Conservation (phyloP, 805 yeast genomes). For the Candida suzukii region DNA sequence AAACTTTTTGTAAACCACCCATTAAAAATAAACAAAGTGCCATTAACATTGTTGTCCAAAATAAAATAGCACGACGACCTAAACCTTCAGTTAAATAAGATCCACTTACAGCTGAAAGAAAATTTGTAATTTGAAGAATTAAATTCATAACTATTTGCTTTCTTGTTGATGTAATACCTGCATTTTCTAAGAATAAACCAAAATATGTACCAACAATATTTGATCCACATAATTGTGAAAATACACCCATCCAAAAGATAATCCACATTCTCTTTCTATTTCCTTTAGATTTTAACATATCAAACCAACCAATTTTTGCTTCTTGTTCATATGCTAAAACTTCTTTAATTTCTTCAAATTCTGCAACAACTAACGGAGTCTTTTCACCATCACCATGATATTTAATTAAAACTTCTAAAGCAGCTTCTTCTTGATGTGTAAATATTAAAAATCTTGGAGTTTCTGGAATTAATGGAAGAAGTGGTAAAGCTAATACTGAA, state of each 20-base stretch:
- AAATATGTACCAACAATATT: slow-evolving; percentile 24
- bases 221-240: slow-evolving; percentile 20
- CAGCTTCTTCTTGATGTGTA: slow-evolving; percentile 19
- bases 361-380: slow-evolving; percentile 12
- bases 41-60: slow-evolving; percentile 18
- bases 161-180: slow-evolving; percentile 17
- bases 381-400: slow-evolving; percentile 17
- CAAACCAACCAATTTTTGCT: slow-evolving; percentile 16
- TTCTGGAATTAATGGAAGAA: slow-evolving; percentile 22
- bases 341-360: slow-evolving; percentile 18
- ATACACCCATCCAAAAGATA: slow-evolving; percentile 20
- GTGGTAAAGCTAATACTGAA: slow-evolving; percentile 13
- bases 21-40: slow-evolving; percentile 18
- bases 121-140: slow-evolving; percentile 13
- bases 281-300: slow-evolving; percentile 13
- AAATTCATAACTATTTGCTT: slow-evolving; percentile 22
- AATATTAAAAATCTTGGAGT: slow-evolving; percentile 26
- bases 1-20: slow-evolving; percentile 17
- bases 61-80: slow-evolving; percentile 17
- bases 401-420: slow-evolving; percentile 15
- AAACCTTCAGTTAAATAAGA: slow-evolving; percentile 17
- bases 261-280: slow-evolving; percentile 20
- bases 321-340: slow-evolving; percentile 15
- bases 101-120: slow-evolving; percentile 18
- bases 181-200: slow-evolving; percentile 25